Percentiles rank a stretch among this genome's conserved stretches.
Evolutionary conservation across 176 grass and related monocot species (phyloP).

Genomic region (Ensete ventricosum): DNA sequence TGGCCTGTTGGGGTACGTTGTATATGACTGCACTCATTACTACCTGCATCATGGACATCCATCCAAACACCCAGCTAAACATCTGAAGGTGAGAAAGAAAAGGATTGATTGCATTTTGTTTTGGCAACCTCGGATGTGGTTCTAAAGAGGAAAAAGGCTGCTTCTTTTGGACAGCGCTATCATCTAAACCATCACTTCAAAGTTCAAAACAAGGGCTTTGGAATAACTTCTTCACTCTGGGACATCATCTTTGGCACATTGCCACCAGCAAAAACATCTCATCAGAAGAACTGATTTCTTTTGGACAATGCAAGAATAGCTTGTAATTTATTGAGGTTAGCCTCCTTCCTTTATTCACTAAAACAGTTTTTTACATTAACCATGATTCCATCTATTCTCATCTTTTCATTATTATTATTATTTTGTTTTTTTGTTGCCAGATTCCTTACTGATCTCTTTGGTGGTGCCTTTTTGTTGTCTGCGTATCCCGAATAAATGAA

Average conservation of each 20-base stretch:
- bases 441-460: neutral
- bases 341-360: neutral
- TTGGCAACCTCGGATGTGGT: neutral
- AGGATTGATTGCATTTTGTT: neutral
- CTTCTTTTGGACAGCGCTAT: constrained; percentile 43
- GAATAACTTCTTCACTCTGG: constrained; percentile 84
- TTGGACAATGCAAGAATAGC: too few species aligned
- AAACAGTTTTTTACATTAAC: too few species aligned
- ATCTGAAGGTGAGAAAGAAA: constrained; percentile 58
- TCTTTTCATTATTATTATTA: neutral
- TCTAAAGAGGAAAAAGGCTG: neutral
- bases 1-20: constrained; percentile 82
- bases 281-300: constrained; percentile 37
- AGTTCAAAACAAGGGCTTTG: constrained; percentile 78
- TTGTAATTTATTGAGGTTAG: constrained; percentile 1
- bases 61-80: constrained; percentile 52
- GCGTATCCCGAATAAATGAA: neutral
- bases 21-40: constrained; percentile 92
- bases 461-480: neutral
- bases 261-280: constrained; percentile 30
- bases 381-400: neutral
- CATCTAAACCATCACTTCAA: constrained; percentile 93
- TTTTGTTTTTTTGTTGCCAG: neutral
- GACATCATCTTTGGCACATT: constrained; percentile 66
- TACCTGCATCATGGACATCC: constrained; percentile 90